Evolutionary conservation across 331 rosid species (phyloP), one percentile per base, ranked within the genome.

Genomic region (Cucumis variabilis): DNA sequence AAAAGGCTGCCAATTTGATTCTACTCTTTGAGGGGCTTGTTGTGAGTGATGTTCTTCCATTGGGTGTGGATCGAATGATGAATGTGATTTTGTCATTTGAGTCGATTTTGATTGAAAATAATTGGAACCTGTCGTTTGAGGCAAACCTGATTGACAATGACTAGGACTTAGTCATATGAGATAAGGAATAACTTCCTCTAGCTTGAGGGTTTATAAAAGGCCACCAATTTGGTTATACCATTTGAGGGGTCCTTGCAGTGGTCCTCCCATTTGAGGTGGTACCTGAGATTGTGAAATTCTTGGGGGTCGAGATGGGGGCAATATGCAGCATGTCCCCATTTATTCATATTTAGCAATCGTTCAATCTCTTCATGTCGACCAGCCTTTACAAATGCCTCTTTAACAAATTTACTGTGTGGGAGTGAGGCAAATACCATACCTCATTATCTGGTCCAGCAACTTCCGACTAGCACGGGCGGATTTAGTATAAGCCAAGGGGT

Each of bases 401-500:
- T 83, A 30, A 93, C 91, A 86, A 46, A 87, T 81, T 93, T 94
- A n/a, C 75, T 89, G 92, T 66, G 90, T 75, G 65, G 98, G 88
- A 87, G 96, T 90, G 83, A 94, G 89, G 65, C 98, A 98, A 86
- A 97, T 87, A 75, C 98, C 95, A 87, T 92, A 93, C 89, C 98
- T 92, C 95, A 93, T 91, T 88, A 93, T 90, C 87, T 95, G 98
- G 46, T 90, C 92, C 30, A 97, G 89, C 73, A 95, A 72, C 70
- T 90, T n/a, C n/a, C n/a, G n/a, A n/a, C n/a, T n/a, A n/a, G n/a
- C n/a, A n/a, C n/a, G n/a, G n/a, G n/a, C n/a, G n/a, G n/a, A n/a
- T n/a, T n/a, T n/a, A n/a, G n/a, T n/a, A n/a, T n/a, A n/a, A n/a
- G n/a, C n/a, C n/a, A n/a, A n/a, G n/a, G n/a, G n/a, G n/a, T n/a